Evolutionary conservation across 140 eudicot genomes (phyloP).

Genomic region (Senecio squalidus): DNA sequence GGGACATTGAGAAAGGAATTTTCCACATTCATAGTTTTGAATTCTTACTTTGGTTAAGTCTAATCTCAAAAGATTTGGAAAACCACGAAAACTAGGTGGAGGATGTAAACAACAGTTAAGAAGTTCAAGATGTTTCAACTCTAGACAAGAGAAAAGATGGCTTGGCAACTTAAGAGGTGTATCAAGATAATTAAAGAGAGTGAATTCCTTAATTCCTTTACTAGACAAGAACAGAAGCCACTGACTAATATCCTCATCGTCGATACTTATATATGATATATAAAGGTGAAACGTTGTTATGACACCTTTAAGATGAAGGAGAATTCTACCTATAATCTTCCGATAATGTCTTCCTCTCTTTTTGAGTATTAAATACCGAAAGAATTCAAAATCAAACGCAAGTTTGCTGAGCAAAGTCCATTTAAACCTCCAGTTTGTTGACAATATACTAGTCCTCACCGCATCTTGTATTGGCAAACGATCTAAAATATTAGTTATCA

Average conservation of each 20-base stretch:
- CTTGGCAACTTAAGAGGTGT: not conserved
- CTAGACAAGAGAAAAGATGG: constrained; percentile 9
- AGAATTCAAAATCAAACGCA: not conserved
- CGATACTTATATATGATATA: not conserved
- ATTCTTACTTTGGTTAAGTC: not conserved
- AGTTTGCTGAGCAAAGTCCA: constrained; percentile 16
- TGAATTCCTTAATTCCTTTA: constrained; percentile 5
- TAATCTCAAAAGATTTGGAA: constrained; percentile 15
- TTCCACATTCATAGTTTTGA: not conserved
- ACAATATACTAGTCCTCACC: constrained; percentile 17
- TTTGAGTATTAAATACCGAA: not conserved
- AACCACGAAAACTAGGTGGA: not conserved
- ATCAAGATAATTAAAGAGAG: not conserved
- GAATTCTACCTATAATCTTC: not conserved
- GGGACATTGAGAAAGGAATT: not conserved
- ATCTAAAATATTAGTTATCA: constrained; percentile 1
- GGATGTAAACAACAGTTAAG: not conserved
- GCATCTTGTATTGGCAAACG: constrained; percentile 14
- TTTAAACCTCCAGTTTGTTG: constrained; percentile 14
- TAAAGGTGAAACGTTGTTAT: constrained; percentile 2
- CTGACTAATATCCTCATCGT: not conserved
- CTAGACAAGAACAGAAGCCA: constrained; percentile 7
- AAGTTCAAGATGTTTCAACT: not conserved
- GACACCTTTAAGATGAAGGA: not conserved
- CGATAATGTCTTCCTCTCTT: not conserved